Evolutionary conservation across 2,329 filamentous ascomycete species (phyloP).

Genomic region (Talaromyces sp.): DNA sequence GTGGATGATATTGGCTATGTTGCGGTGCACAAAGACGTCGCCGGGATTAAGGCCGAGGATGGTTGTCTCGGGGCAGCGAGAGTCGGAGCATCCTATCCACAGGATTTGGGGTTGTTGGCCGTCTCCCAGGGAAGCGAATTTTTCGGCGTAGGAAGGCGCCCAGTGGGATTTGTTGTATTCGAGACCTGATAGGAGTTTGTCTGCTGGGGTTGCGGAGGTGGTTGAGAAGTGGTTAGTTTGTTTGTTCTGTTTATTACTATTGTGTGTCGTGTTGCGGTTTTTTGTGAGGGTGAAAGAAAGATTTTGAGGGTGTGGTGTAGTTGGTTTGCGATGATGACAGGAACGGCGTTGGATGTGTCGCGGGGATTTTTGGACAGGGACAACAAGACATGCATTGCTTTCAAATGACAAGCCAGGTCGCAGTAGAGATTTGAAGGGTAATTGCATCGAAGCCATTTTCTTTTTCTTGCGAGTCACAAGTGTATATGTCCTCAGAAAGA

Average conservation of each 20-base stretch:
- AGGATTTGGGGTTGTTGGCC: conserved; percentile 62
- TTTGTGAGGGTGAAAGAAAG: background rate
- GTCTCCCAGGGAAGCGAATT: conserved; percentile 63
- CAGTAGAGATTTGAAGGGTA: background rate
- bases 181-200: conserved; percentile 59
- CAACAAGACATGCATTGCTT: background rate
- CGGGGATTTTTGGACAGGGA: no score
- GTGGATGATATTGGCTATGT: conserved; percentile 80
- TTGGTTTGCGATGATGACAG: conserved; percentile 3
- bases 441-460: background rate
- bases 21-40: conserved; percentile 84
- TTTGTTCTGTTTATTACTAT: background rate
- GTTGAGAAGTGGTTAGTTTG: background rate
- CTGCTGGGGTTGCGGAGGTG: conserved; percentile 28
- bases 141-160: conserved; percentile 64
- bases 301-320: background rate
- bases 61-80: conserved; percentile 76
- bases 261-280: background rate
- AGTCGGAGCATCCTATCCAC: conserved; percentile 86
- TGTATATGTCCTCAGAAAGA: background rate
- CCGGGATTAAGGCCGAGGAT: conserved; percentile 73
- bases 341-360: background rate
- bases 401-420: background rate
- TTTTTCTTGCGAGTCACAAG: background rate
- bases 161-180: conserved; percentile 62